Percentiles rank a stretch among this genome's conserved stretches.
These are phyloP conservation scores for Oryza longistaminata DNA, from an alignment of 176 grass and related monocot species.

Conservation along the genomic window DNA sequence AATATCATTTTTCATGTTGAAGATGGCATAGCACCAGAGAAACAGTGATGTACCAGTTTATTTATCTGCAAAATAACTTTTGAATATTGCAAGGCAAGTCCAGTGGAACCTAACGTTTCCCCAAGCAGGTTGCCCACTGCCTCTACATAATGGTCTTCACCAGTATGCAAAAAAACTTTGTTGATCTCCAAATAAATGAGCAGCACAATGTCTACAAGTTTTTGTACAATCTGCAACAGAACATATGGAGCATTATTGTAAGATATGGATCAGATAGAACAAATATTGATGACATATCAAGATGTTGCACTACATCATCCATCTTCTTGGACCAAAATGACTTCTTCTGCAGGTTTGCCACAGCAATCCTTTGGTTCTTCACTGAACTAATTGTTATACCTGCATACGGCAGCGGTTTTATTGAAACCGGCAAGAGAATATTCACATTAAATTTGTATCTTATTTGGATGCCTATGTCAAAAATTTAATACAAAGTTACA, in stretches of 20 bases:
- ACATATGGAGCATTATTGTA: background rate
- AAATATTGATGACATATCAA: background rate
- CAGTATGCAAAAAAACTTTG: slow-evolving; percentile 35
- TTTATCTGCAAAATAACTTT: slow-evolving; percentile 55
- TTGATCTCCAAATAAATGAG: slow-evolving; percentile 45
- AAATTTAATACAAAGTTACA: background rate
- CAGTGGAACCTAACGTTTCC: slow-evolving; percentile 41
- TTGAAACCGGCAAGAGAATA: no score
- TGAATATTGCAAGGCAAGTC: slow-evolving; percentile 65
- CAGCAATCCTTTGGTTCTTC: slow-evolving; percentile 42
- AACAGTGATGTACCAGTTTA: slow-evolving; percentile 30
- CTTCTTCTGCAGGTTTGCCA: slow-evolving; percentile 51
- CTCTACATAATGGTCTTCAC: slow-evolving; percentile 15
- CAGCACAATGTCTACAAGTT: slow-evolving; percentile 40
- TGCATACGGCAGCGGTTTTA: no score
- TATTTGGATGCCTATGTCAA: no score
- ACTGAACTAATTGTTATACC: no score
- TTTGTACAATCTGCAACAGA: slow-evolving; percentile 51
- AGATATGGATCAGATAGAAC: background rate
- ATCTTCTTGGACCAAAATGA: slow-evolving; percentile 59
- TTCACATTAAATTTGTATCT: no score
- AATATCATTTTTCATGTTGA: background rate
- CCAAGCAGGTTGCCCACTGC: background rate
- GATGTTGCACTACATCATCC: slow-evolving; percentile 45
- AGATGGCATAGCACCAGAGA: background rate